Evolutionary conservation across 2,329 filamentous ascomycete genomes (phyloP).

Genomic region (Thielaviopsis punctulata): DNA sequence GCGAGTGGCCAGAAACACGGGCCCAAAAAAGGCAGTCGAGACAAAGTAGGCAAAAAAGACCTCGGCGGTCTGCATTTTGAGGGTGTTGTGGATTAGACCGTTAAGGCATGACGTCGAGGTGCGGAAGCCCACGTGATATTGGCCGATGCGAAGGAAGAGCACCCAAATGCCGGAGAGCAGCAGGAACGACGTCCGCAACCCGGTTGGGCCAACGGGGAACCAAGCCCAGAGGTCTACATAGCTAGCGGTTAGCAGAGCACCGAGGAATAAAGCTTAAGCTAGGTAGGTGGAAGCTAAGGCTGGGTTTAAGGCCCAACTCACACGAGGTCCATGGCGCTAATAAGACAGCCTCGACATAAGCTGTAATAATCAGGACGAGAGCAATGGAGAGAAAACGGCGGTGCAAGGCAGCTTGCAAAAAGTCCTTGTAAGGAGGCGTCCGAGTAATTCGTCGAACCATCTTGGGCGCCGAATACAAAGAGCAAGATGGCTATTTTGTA

Average conservation of each 20-base stretch:
- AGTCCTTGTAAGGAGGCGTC: constrained; percentile 62
- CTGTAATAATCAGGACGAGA: constrained; percentile 48
- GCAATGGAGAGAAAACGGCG: constrained; percentile 69
- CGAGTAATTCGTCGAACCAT: constrained; percentile 18
- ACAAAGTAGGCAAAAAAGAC: constrained; percentile 60
- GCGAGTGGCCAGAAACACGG: constrained; percentile 62
- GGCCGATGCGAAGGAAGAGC: constrained; percentile 71
- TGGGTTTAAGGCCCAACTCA: constrained; percentile 24
- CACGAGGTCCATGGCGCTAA: constrained; percentile 54
- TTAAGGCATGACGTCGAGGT: constrained; percentile 53
- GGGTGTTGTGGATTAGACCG: constrained; percentile 40
- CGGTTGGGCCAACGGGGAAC: constrained; percentile 64
- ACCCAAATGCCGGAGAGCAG: constrained; percentile 61
- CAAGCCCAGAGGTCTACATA: constrained; percentile 63
- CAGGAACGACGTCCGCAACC: constrained; percentile 56
- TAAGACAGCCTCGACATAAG: constrained; percentile 54
- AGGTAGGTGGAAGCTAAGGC: not conserved
- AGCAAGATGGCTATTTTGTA: not conserved
- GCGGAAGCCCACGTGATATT: constrained; percentile 58
- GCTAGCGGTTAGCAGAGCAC: not conserved
- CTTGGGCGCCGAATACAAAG: not conserved
- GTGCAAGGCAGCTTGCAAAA: constrained; percentile 76
- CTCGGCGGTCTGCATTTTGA: constrained; percentile 44
- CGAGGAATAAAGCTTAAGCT: not conserved
- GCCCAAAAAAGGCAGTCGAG: constrained; percentile 64